phyloP scores from a whole-genome alignment of 306 rosid species.

The Chamaecrista fasciculata region DNA sequence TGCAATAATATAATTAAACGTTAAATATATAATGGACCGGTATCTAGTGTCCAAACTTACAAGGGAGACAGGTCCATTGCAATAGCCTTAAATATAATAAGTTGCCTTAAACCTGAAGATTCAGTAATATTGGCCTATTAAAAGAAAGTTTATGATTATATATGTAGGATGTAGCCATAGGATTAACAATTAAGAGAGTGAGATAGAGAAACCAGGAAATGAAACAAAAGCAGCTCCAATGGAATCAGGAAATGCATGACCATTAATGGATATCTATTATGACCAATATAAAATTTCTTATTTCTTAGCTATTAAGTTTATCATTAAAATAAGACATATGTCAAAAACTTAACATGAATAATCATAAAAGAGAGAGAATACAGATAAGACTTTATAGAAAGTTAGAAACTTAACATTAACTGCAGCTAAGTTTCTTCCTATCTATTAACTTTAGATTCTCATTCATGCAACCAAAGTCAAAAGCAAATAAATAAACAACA shows the following conservation, averaged over 20 bases:
- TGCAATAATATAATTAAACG: background rate
- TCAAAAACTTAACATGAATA: too few species aligned
- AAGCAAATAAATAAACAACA: background rate
- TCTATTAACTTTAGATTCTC: background rate
- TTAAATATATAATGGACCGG: background rate
- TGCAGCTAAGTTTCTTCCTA: too few species aligned
- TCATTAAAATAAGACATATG: too few species aligned
- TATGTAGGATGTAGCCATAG: too few species aligned
- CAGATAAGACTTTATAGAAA: too few species aligned
- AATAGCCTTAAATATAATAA: background rate
- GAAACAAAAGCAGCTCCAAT: background rate
- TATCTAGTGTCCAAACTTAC: background rate
- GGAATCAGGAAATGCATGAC: background rate
- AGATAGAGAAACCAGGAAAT: background rate
- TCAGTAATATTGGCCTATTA: background rate
- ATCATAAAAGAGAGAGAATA: too few species aligned
- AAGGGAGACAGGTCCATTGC: background rate
- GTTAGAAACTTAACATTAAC: too few species aligned
- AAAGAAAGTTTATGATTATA: background rate
- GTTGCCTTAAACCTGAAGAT: background rate
- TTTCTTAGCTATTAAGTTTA: too few species aligned
- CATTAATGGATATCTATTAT: too few species aligned
- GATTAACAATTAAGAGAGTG: too few species aligned
- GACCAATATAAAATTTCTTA: too few species aligned
- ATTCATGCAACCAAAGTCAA: constrained; percentile 2